Evolutionary conservation across 1,284 basidiomycete species (phyloP).

Genomic region (Gastroboletus turbinatus): DNA sequence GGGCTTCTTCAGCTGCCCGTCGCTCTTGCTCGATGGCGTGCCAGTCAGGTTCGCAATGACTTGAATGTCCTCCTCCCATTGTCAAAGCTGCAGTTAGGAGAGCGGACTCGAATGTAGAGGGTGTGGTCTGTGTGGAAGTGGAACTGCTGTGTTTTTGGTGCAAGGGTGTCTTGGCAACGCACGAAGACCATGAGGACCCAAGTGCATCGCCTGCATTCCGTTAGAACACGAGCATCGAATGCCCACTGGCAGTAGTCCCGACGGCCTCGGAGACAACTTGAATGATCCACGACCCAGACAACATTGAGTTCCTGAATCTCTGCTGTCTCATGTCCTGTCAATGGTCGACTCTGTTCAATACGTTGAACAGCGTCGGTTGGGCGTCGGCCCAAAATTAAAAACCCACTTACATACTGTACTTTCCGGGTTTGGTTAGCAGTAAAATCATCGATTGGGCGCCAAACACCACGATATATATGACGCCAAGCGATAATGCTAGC

Average conservation of each 20-base stretch:
- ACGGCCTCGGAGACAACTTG: background rate
- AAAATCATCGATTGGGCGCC: too few species aligned
- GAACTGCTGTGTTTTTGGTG: background rate
- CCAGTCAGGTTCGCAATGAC: constrained; percentile 30
- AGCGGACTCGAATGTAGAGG: background rate
- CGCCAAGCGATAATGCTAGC: too few species aligned
- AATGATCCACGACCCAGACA: background rate
- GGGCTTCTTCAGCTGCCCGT: constrained; percentile 25
- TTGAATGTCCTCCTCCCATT: constrained; percentile 34
- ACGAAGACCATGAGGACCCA: background rate
- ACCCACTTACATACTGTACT: too few species aligned
- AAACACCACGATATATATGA: too few species aligned
- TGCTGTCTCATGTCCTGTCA: too few species aligned
- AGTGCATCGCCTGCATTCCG: background rate
- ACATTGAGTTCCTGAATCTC: background rate
- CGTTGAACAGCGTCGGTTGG: too few species aligned
- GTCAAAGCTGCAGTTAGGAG: background rate
- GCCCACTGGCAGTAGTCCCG: background rate
- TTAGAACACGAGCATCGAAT: background rate
- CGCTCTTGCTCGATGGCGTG: constrained; percentile 25
- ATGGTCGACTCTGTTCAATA: too few species aligned
- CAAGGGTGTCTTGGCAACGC: background rate
- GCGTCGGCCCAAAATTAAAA: too few species aligned
- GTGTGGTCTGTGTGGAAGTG: background rate
- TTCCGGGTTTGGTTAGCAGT: too few species aligned